A percentile compares a stretch with the other conserved stretches of the same genome.
Conservation (phyloP, 2,329 filamentous ascomycete genomes). For the Fusarium multiceps region DNA sequence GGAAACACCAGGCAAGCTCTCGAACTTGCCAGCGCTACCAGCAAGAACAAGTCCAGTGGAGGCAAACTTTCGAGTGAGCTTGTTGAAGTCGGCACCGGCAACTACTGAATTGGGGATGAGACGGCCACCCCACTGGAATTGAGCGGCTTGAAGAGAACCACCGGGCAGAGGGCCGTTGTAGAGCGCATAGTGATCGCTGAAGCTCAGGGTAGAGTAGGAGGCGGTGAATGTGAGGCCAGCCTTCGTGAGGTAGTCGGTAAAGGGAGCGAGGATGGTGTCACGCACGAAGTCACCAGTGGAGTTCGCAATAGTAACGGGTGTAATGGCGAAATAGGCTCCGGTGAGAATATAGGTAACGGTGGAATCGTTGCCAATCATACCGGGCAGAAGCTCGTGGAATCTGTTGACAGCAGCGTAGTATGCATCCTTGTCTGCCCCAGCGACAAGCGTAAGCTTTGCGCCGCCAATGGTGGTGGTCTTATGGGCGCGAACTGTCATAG, state of each 20-base stretch:
- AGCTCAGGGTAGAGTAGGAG: slow-evolving; percentile 2
- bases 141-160: slow-evolving; percentile 49
- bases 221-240: not conserved
- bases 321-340: slow-evolving; percentile 55
- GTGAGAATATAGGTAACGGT: slow-evolving; percentile 62
- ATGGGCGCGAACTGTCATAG: slow-evolving; percentile 28
- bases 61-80: slow-evolving; percentile 38
- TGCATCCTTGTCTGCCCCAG: not conserved
- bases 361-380: slow-evolving; percentile 61
- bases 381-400: slow-evolving; percentile 51
- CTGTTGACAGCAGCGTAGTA: slow-evolving; percentile 1
- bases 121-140: slow-evolving; percentile 53
- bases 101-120: slow-evolving; percentile 53
- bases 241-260: slow-evolving; percentile 1
- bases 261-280: slow-evolving; percentile 1
- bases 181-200: slow-evolving; percentile 57
- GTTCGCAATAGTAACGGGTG: slow-evolving; percentile 58
- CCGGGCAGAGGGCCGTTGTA: slow-evolving; percentile 55
- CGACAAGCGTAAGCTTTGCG: slow-evolving; percentile 1
- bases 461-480: slow-evolving; percentile 7
- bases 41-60: slow-evolving; percentile 38
- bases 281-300: slow-evolving; percentile 31
- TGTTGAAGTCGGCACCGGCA: slow-evolving; percentile 38
- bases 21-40: slow-evolving; percentile 43
- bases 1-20: slow-evolving; percentile 32